Base-by-base conservation (phyloP, 2,329 filamentous ascomycete genomes). In the Tolypocladium ovalisporum region DNA sequence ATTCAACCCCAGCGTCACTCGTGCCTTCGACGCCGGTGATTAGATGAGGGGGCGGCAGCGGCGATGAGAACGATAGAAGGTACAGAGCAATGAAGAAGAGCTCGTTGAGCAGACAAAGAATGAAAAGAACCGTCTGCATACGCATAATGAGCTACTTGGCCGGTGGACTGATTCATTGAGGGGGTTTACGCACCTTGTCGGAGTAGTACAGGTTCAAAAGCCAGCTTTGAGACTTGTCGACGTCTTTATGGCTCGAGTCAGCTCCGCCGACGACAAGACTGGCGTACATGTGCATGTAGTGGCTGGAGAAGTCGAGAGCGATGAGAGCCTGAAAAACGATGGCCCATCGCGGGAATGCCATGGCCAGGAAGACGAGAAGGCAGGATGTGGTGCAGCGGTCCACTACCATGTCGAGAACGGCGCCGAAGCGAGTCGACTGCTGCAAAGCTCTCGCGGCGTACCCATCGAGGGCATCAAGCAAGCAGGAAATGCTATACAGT, bases 221-320 rank as follows among this genome's bases (percentile, higher is more conserved):
- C 84, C 87, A 90, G 78, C 90, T 96, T 71, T 91, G 80, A 70
- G 83, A 89, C 73, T 88, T 87, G 70, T 96, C 90, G 55, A 99
- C 86, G 65, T 89, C 91, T 84, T 99, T 99, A 77, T 99, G 94
- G 76, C 91, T 87, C 62, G 75, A 89, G 65, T 85, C 83, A 56
- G 84, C 81, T 55, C 90, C 90, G 56, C 88, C 90, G 84, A 96
- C 94, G 62, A 87, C 86, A 67, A 97, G 78, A 1, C 91, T 96
- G 17, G 92, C 90, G 71, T 96, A 97, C 94, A 99, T 99, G 76
- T 99, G 94, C 79, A 97, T 93, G 71, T 97, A 99, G 74, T 99
- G 94, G 71, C 91, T 96, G 34, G 94, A 89, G 63, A 99, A 81
- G 73, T 99, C 94, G 66, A 99, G 76, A 56, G 88, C 88, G 72